Evolutionary conservation across 2,329 filamentous ascomycete species (phyloP), one percentile per base, ranked within the genome.

Genomic region (Lachnellula occidentalis): DNA sequence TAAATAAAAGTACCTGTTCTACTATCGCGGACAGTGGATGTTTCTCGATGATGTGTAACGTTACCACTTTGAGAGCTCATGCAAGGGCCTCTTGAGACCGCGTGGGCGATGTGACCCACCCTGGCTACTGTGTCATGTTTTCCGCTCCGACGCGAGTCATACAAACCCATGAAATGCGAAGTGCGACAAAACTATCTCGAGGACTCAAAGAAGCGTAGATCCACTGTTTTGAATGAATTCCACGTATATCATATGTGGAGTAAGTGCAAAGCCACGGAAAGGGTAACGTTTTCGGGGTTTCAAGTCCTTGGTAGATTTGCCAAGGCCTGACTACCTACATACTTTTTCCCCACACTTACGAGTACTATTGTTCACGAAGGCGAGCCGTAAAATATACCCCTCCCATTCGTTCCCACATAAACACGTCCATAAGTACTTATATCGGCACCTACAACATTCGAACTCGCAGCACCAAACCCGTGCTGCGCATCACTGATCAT

Each of bases 321-420:
- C 27, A 9, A 31, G 27, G 8, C 27, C 8, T 31, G 8, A 31
- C 27, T 31, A 31, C 27, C 27, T 31, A 11, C 9, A 9, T 31
- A 8, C 27, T 31, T 2, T 31, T 31, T n/a, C n/a, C 9, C 27
- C 8, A 31, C 27, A 31, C 27, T 31, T 31, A 31, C 27, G 1
- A 31, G 27, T 27, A 27, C 7, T 9, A 8, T 11, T 31, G 27
- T 31, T 31, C 27, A 31, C 8, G 8, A 11, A 36, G 62, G 61
- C 37, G 58, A 34, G 48, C 67, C 67, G 53, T 69, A 68, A 49
- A 67, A 69, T 9, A 69, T 66, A 1, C 67, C 67, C n/a, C 67
- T 56, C 17, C 67, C 66, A 55, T 69, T 69, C 0, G 67, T 69
- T 0, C 67, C 67, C 8, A 69, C 63, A 48, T 61, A 69, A 1